Conservation (phyloP, 2,329 filamentous ascomycete species). For the Pestalotiopsis sp. region DNA sequence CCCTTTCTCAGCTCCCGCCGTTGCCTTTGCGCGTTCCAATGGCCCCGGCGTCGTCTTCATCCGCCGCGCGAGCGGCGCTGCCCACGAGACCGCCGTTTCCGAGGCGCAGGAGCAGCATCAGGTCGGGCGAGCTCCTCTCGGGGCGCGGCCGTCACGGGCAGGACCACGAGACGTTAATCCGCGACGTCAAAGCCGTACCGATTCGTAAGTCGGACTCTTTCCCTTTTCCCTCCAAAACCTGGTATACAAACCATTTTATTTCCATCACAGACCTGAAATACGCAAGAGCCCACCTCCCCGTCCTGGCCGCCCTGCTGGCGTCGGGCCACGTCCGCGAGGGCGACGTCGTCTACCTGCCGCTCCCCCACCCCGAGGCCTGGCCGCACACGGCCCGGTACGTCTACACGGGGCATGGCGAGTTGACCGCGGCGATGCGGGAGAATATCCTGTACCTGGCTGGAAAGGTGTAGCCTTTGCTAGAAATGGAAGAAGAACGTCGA, state of each 20-base stretch:
- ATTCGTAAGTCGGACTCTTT: slow-evolving; percentile 19
- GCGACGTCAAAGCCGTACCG: slow-evolving; percentile 40
- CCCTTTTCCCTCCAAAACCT: slow-evolving; percentile 1
- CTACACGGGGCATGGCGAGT: slow-evolving; percentile 52
- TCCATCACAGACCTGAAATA: slow-evolving; percentile 46
- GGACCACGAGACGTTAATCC: slow-evolving; percentile 26
- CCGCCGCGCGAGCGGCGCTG: neutral
- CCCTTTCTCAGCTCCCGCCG: neutral
- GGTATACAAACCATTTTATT: neutral
- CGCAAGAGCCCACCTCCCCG: slow-evolving; percentile 51
- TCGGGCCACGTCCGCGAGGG: slow-evolving; percentile 54
- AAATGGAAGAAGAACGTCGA: neutral
- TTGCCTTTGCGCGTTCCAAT: neutral
- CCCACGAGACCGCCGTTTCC: neutral
- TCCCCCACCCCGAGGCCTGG: slow-evolving; percentile 62
- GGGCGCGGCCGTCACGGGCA: slow-evolving; percentile 16
- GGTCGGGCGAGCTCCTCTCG: slow-evolving; percentile 21
- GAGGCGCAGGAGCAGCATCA: slow-evolving; percentile 27
- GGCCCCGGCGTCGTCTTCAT: neutral
- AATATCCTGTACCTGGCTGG: slow-evolving; percentile 61
- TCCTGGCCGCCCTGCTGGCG: slow-evolving; percentile 56
- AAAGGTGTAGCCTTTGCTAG: slow-evolving; percentile 21
- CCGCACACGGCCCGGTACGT: slow-evolving; percentile 55
- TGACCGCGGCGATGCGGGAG: slow-evolving; percentile 48
- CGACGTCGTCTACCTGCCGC: slow-evolving; percentile 58